phyloP scores from a whole-genome alignment of 2,329 filamentous ascomycete genomes.

The Pleurostoma richardsiae region DNA sequence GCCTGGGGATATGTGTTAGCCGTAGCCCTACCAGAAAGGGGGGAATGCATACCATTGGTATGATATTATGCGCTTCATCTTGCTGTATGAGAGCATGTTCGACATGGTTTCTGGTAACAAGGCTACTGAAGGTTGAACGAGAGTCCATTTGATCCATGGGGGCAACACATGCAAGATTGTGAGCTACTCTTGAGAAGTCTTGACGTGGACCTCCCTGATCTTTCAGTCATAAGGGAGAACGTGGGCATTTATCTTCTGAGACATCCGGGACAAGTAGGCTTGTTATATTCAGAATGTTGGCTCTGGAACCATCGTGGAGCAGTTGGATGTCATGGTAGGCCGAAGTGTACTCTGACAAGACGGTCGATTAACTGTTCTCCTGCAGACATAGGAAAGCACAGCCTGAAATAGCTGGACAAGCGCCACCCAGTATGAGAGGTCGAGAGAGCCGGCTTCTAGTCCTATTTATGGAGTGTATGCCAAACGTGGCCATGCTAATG shows the following conservation, averaged over 20 bases:
- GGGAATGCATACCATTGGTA: background rate
- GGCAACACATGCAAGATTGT: background rate
- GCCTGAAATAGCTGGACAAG: no score
- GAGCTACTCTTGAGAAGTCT: background rate
- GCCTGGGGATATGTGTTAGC: constrained; percentile 7
- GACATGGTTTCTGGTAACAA: background rate
- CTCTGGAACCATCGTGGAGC: no score
- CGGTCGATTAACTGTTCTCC: no score
- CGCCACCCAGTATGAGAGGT: no score
- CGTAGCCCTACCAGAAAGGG: background rate
- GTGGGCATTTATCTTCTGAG: constrained; percentile 9
- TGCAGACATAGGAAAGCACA: no score
- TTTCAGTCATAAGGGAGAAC: constrained; percentile 8
- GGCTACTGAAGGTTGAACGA: background rate
- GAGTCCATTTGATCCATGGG: background rate
- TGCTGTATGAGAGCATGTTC: background rate
- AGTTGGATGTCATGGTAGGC: no score
- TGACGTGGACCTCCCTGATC: background rate
- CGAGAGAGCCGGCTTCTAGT: no score
- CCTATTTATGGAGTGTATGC: no score
- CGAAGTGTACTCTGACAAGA: no score
- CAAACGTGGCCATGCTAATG: no score
- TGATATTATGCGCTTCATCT: background rate
- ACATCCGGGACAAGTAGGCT: constrained; percentile 4
- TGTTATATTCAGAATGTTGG: background rate